Percentiles rank a stretch among this genome's conserved stretches.
Conservation (phyloP, 129 eudicot species). For the Gnaphalium uliginosum region DNA sequence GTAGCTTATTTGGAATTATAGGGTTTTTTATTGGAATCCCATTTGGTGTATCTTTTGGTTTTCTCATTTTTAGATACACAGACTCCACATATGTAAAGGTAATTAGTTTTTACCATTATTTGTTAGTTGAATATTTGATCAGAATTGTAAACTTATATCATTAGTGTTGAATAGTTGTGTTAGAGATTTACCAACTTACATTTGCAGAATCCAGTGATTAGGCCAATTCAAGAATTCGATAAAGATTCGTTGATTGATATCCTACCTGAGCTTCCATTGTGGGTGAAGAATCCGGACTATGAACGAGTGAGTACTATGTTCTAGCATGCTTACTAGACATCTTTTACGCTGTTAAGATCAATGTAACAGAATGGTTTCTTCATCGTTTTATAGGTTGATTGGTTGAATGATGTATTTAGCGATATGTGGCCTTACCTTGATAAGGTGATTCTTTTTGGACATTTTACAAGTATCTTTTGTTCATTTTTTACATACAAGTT, state of each 20-base stretch:
- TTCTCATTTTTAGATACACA: constrained; percentile 44
- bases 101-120: neutral
- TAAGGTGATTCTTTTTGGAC: constrained; percentile 46
- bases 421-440: constrained; percentile 85
- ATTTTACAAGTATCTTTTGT: neutral
- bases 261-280: constrained; percentile 66
- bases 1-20: constrained; percentile 48
- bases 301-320: constrained; percentile 58
- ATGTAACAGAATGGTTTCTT: constrained; percentile 19
- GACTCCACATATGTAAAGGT: constrained; percentile 61
- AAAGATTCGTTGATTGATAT: constrained; percentile 51
- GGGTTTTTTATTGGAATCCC: constrained; percentile 70
- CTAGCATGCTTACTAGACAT: constrained; percentile 1
- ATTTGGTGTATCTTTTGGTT: constrained; percentile 57
- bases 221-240: constrained; percentile 56
- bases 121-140: constrained; percentile 9
- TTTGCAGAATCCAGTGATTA: constrained; percentile 56
- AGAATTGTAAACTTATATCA: neutral
- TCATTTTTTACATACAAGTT: neutral
- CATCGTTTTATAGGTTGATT: constrained; percentile 51
- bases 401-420: constrained; percentile 58
- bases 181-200: constrained; percentile 24
- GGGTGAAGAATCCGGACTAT: constrained; percentile 83
- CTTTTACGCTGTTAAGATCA: constrained; percentile 15
- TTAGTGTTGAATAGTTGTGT: neutral